Conservation (phyloP, 371 early-diverging fungal genomes). For the Saksenaea oblongispora region DNA sequence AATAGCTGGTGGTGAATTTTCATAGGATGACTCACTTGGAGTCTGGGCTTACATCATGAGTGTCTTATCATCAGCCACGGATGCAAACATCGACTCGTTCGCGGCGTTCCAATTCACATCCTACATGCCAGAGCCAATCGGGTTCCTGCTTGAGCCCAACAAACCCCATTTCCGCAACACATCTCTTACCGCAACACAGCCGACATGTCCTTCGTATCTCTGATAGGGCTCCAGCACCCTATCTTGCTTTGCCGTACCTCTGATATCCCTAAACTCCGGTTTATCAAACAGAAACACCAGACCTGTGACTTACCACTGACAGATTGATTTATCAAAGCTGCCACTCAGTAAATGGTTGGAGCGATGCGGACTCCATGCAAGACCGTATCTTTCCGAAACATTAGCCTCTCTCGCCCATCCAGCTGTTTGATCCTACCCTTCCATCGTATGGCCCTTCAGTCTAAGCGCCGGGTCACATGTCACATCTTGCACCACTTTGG, state of each 20-base stretch:
- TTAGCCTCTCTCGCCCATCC: neutral
- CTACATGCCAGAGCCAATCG: conserved; percentile 31
- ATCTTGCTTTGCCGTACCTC: conserved; percentile 48
- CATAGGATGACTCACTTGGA: conserved; percentile 1
- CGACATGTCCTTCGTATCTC: conserved; percentile 82
- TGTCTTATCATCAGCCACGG: conserved; percentile 95
- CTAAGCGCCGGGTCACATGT: conserved; percentile 85
- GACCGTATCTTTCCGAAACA: conserved; percentile 56
- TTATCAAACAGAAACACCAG: neutral
- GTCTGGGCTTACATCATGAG: conserved; percentile 75
- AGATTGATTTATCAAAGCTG: conserved; percentile 83
- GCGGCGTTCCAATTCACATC: conserved; percentile 94
- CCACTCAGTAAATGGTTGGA: conserved; percentile 80
- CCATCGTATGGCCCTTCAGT: conserved; percentile 90
- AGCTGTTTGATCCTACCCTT: conserved; percentile 70
- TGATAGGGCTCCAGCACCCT: conserved; percentile 72
- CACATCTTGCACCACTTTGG: conserved; percentile 82
- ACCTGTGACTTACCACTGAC: conserved; percentile 79
- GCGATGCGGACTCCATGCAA: conserved; percentile 74
- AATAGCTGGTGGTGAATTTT: neutral
- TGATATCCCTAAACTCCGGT: conserved; percentile 28
- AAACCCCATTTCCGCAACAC: neutral
- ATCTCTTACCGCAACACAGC: conserved; percentile 80
- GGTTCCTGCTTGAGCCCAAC: neutral
- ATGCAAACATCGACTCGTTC: conserved; percentile 85